Evolutionary conservation across 257 asterid genomes (phyloP).

Genomic region (Gentiana macrophylla): DNA sequence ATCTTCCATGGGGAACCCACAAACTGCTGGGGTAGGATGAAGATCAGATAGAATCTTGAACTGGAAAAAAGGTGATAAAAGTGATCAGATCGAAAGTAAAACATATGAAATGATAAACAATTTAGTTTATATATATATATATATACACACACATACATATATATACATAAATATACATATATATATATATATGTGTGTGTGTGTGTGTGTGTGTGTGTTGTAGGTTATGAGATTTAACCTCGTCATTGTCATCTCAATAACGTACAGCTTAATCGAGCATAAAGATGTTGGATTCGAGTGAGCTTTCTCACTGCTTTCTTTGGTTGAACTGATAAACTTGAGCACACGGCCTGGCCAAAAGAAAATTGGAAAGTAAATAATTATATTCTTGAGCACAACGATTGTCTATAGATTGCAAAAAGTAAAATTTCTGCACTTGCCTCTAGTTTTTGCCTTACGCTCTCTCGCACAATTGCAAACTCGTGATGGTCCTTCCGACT

Average conservation of each 20-base stretch:
- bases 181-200: too few relatives aligned
- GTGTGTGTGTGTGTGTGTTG: too few relatives aligned
- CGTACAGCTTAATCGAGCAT: constrained; percentile 62
- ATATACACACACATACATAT: too few relatives aligned
- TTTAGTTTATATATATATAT: too few relatives aligned
- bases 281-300: constrained; percentile 86
- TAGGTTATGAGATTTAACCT: constrained; percentile 30
- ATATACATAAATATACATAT: too few relatives aligned
- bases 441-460: constrained; percentile 66
- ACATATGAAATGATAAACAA: neutral
- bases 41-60: constrained; percentile 74
- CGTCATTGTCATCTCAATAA: constrained; percentile 70
- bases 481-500: constrained; percentile 89
- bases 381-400: neutral
- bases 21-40: constrained; percentile 99
- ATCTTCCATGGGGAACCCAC: constrained; percentile 90
- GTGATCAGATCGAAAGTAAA: neutral
- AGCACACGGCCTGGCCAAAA: constrained; percentile 47
- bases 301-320: constrained; percentile 78
- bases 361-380: neutral
- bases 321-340: constrained; percentile 53
- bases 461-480: constrained; percentile 81
- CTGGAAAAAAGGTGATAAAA: constrained; percentile 29
- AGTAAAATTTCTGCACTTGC: constrained; percentile 28
- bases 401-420: neutral